These are phyloP conservation scores for Daldinia grandis DNA, from an alignment of 495 filamentous ascomycete genomes.

Conservation along the genomic window DNA sequence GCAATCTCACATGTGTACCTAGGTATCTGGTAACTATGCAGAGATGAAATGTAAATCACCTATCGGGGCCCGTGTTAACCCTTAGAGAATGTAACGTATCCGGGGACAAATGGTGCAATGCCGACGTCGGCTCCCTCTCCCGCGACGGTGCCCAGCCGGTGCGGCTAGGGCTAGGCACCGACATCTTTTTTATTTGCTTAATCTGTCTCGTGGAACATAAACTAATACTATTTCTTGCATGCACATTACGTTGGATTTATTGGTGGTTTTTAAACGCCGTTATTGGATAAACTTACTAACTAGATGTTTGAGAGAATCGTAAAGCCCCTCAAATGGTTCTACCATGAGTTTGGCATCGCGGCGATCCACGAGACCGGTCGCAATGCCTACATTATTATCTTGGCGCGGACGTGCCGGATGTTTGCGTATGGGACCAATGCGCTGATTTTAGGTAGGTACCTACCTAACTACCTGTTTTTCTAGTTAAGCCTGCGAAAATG, in stretches of 20 bases:
- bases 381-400: conserved; percentile 77
- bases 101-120: conserved; percentile 20
- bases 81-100: conserved; percentile 16
- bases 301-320: conserved; percentile 30
- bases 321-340: conserved; percentile 43
- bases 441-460: conserved; percentile 70
- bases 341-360: conserved; percentile 57
- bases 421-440: conserved; percentile 82
- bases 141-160: conserved; percentile 17
- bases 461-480: conserved; percentile 45
- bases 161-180: neutral
- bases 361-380: conserved; percentile 59
- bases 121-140: conserved; percentile 20
- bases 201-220: neutral
- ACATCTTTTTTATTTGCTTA: neutral
- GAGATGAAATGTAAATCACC: neutral
- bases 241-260: conserved; percentile 1
- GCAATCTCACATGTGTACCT: too few species aligned
- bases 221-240: conserved; percentile 6
- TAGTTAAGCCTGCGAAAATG: neutral
- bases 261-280: neutral
- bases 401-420: conserved; percentile 78
- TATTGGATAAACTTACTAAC: neutral
- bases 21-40: neutral
- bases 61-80: conserved; percentile 12